A percentile compares a stretch with the other conserved stretches of the same genome.
Evolutionary conservation across 2,329 filamentous ascomycete genomes (phyloP).

Genomic region (Rhinocladiella similis): DNA sequence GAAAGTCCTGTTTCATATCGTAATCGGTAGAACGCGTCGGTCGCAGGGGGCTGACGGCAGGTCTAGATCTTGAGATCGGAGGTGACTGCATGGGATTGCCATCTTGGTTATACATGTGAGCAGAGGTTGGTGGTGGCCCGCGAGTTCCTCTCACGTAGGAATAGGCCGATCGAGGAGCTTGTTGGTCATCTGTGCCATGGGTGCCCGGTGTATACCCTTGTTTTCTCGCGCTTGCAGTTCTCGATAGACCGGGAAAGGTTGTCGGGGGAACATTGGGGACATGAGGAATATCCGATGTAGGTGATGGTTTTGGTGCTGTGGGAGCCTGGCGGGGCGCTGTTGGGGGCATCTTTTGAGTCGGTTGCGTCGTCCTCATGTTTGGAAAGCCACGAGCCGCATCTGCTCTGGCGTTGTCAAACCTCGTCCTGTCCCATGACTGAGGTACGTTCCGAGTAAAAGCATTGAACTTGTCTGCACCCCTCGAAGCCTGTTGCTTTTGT

Average conservation of each 20-base stretch:
- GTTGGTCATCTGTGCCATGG: constrained; percentile 60
- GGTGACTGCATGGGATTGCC: constrained; percentile 19
- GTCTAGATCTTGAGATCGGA: constrained; percentile 18
- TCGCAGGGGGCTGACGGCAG: constrained; percentile 39
- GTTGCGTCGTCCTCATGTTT: constrained; percentile 19
- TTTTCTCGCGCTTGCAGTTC: constrained; percentile 48
- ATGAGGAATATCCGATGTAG: constrained; percentile 33
- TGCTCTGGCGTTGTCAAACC: constrained; percentile 25
- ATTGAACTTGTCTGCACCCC: constrained; percentile 28
- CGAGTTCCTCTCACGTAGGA: constrained; percentile 33
- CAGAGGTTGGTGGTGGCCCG: constrained; percentile 6
- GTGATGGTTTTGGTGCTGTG: constrained; percentile 24
- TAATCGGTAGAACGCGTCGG: constrained; percentile 36
- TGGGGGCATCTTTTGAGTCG: constrained; percentile 21
- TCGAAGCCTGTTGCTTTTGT: constrained; percentile 20
- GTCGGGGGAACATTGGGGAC: constrained; percentile 30
- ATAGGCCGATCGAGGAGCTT: constrained; percentile 53
- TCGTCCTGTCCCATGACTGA: constrained; percentile 26
- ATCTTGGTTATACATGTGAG: constrained; percentile 19
- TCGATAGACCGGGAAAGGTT: constrained; percentile 37
- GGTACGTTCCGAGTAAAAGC: constrained; percentile 26
- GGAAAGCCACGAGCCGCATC: constrained; percentile 28
- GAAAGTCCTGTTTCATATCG: constrained; percentile 35
- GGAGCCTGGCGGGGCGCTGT: constrained; percentile 23
- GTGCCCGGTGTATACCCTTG: constrained; percentile 60